Evolutionary conservation across 1,284 basidiomycete species (phyloP).

Genomic region (Polyporus tsugae): DNA sequence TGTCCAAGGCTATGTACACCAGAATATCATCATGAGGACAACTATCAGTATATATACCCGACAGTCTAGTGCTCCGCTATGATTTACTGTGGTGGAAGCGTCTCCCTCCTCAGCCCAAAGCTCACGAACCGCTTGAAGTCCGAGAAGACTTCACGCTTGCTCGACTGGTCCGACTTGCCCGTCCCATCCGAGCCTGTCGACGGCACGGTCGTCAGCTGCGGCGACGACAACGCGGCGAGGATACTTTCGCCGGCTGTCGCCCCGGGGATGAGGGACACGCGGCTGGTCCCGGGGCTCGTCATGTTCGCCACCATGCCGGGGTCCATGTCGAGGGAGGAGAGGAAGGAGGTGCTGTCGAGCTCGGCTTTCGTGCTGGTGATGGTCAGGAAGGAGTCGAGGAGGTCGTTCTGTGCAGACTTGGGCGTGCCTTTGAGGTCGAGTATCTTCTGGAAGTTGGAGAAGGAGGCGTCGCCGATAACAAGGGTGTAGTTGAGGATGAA

Average conservation of each 20-base stretch:
- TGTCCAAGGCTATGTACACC: too few species aligned
- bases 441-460: constrained; percentile 98
- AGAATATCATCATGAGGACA: too few species aligned
- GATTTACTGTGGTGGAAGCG: constrained; percentile 49
- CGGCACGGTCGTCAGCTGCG: constrained; percentile 59
- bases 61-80: not conserved
- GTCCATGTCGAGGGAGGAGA: constrained; percentile 95
- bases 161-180: constrained; percentile 48
- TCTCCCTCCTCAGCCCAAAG: constrained; percentile 82
- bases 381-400: constrained; percentile 91
- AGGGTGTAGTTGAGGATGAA: constrained; percentile 96
- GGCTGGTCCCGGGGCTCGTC: constrained; percentile 66
- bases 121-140: constrained; percentile 87
- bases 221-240: constrained; percentile 65
- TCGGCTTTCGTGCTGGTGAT: constrained; percentile 91
- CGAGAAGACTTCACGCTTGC: constrained; percentile 82
- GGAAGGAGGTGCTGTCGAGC: constrained; percentile 88
- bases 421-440: constrained; percentile 95
- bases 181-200: constrained; percentile 56
- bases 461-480: constrained; percentile 90
- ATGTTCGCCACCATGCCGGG: constrained; percentile 60
- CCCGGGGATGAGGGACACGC: constrained; percentile 55
- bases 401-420: constrained; percentile 84
- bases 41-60: not conserved
- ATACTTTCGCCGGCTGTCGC: constrained; percentile 54